phyloP scores from a whole-genome alignment of 2,329 filamentous ascomycete species.

The Penicillium sp. region DNA sequence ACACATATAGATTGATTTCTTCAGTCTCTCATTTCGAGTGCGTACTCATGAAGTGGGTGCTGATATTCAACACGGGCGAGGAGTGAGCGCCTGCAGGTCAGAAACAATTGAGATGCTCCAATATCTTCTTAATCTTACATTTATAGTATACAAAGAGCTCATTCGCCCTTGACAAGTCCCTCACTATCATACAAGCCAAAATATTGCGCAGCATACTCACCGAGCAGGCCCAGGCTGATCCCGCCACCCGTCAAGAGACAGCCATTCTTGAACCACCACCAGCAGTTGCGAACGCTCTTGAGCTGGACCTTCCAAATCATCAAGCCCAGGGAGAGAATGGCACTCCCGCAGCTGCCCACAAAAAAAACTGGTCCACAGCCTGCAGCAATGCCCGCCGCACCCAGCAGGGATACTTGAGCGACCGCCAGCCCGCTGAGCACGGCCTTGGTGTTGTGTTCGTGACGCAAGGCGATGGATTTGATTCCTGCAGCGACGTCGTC shows the following conservation, averaged over 20 bases:
- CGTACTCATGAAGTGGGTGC: neutral
- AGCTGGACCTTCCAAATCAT: conserved; percentile 64
- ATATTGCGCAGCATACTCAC: conserved; percentile 53
- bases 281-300: conserved; percentile 60
- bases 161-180: conserved; percentile 7
- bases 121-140: neutral
- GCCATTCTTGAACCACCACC: conserved; percentile 67
- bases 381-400: conserved; percentile 47
- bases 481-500: conserved; percentile 54
- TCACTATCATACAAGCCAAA: conserved; percentile 31
- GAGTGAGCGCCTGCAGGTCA: neutral
- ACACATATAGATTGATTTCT: neutral
- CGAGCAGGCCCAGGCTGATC: conserved; percentile 57
- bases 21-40: neutral
- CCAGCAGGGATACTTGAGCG: conserved; percentile 47
- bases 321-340: conserved; percentile 54
- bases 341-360: conserved; percentile 60
- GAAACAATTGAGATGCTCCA: neutral
- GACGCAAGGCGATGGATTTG: conserved; percentile 54
- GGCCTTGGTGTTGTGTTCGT: conserved; percentile 50
- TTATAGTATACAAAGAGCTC: conserved; percentile 8
- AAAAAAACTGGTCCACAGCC: conserved; percentile 63
- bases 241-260: conserved; percentile 64
- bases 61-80: neutral
- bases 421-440: conserved; percentile 46